Conservation (phyloP, 2,329 filamentous ascomycete species). For the Curvularia verruculosa region DNA sequence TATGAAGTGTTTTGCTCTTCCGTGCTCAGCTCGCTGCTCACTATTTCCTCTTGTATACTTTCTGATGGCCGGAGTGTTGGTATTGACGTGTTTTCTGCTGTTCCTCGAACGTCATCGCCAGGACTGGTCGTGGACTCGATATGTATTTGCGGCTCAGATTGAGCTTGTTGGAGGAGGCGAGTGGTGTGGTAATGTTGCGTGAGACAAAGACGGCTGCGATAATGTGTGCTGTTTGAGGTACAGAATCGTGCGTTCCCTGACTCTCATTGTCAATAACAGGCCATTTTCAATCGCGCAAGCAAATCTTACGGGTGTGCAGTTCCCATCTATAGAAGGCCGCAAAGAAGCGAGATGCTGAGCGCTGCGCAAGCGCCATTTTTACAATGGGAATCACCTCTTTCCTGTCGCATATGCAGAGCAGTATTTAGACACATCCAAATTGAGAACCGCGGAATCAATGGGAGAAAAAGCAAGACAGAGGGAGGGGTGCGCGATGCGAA, state of each 20-base stretch:
- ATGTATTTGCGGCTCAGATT: constrained; percentile 9
- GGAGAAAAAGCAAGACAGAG: too few species aligned
- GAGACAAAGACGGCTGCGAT: not conserved
- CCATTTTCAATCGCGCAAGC: not conserved
- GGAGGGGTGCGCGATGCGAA: constrained; percentile 5
- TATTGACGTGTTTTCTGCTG: not conserved
- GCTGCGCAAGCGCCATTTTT: constrained; percentile 30
- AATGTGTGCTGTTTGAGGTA: constrained; percentile 2
- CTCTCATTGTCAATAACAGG: constrained; percentile 7
- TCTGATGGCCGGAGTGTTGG: not conserved
- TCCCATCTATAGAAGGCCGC: constrained; percentile 54
- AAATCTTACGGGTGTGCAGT: constrained; percentile 33
- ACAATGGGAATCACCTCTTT: not conserved
- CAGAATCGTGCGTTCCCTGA: constrained; percentile 21
- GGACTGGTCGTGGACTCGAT: not conserved
- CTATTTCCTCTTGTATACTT: not conserved
- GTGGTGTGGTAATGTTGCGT: constrained; percentile 21
- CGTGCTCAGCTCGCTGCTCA: not conserved
- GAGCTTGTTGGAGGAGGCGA: constrained; percentile 16
- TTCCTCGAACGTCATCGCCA: not conserved
- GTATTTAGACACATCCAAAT: not conserved
- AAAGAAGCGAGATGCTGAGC: constrained; percentile 49
- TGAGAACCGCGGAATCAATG: too few species aligned
- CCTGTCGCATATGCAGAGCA: not conserved
- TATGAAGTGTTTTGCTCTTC: constrained; percentile 2